Evolutionary conservation across 306 rosid species (phyloP).

Genomic region (Cucumis hystrix): DNA sequence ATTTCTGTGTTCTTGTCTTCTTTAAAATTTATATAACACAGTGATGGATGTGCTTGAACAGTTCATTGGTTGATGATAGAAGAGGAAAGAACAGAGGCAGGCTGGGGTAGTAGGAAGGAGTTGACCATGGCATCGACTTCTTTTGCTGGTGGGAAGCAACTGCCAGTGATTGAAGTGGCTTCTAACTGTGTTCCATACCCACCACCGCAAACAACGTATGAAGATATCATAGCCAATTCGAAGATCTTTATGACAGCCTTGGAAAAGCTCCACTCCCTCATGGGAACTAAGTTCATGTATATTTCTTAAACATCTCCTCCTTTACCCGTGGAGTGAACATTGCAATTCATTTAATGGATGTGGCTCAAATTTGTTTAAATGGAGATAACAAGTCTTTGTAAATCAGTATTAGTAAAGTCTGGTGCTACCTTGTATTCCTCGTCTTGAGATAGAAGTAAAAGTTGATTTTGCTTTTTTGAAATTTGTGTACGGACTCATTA

Average conservation of each 20-base stretch:
- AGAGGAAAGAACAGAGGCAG: conserved; percentile 9
- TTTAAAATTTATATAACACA: background rate
- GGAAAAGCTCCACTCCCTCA: conserved; percentile 56
- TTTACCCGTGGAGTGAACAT: background rate
- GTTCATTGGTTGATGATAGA: background rate
- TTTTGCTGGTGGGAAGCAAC: conserved; percentile 24
- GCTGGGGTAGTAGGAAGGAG: conserved; percentile 10
- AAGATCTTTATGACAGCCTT: conserved; percentile 44
- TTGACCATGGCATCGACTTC: conserved; percentile 63
- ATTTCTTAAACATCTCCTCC: background rate
- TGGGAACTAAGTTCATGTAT: conserved; percentile 88
- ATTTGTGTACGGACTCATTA: background rate
- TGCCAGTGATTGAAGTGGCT: conserved; percentile 28
- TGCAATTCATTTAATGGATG: background rate
- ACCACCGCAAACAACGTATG: conserved; percentile 37
- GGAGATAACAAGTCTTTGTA: background rate
- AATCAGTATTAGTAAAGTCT: background rate
- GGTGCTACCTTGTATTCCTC: background rate
- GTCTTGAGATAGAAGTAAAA: background rate
- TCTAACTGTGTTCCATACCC: conserved; percentile 35
- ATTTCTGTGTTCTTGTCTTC: background rate
- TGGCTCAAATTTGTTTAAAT: background rate
- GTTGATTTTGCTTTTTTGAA: background rate
- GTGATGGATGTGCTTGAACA: background rate
- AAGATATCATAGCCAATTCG: conserved; percentile 41